Evolutionary conservation across 257 asterid species (phyloP), one percentile per base, ranked within the genome.

Genomic region (Ligustrum vulgare): DNA sequence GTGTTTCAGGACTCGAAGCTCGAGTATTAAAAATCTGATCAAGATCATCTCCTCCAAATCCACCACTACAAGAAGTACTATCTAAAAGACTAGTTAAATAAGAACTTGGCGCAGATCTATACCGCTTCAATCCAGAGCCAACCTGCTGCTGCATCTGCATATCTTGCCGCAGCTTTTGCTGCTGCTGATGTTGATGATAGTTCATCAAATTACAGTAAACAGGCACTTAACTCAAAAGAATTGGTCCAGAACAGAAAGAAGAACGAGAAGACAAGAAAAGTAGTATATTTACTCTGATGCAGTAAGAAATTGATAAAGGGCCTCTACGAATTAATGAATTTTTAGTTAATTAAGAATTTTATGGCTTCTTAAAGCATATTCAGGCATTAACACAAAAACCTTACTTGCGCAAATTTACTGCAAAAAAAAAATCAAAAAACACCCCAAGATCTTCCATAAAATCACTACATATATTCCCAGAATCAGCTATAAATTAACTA

Each of bases 31-130:
- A 82, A 20, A 91, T 80, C 43, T 84, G 83, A 41, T 86, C 92
- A 33, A 89, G 84, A 75, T 89, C 97, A 31, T 86, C 95, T 2
- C 82, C 83, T 3, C 77, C 87, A 77, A 85, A 85, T 20, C 88
- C 91, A 49, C 67, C 91, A 6, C 73, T 86, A 43, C 68, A 12
- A 9, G 81, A 15, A 6, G 81, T 74, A 60, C 45, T 75, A 75
- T 82, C 80, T 12, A 89, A 67, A 7, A 89, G 71, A 80, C 78
- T 87, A 0, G 87, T 54, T 20, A 88, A 90, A 70, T 85, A 93
- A 0, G 98, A 88, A 77, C 96, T 93, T 41, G 98, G 98, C 7
- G 98, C 97, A 15, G 97, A 93, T 64, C 89, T 80, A 23, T 93
- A 91, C 4, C 97, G 89, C 56, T 90, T 83, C 77, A 92, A 76